Conservation (phyloP, 1,139 yeast species). For the Suhomyces kunorum region DNA sequence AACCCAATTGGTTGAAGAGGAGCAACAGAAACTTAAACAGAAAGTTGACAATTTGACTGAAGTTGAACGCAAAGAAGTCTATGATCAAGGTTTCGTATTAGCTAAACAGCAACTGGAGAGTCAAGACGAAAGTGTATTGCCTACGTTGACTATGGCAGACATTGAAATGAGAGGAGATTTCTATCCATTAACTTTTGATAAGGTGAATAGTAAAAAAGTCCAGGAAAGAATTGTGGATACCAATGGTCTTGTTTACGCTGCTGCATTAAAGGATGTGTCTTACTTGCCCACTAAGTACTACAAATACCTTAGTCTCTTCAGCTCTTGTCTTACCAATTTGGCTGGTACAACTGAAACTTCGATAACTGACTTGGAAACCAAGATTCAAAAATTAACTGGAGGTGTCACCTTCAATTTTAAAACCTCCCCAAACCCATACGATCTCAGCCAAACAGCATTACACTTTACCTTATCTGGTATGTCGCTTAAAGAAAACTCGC, state of each 20-base stretch:
- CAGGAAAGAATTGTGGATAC: constrained; percentile 62
- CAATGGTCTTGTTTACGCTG: constrained; percentile 72
- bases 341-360: constrained; percentile 71
- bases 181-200: constrained; percentile 35
- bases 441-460: constrained; percentile 46
- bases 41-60: constrained; percentile 50
- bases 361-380: constrained; percentile 82
- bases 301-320: constrained; percentile 73
- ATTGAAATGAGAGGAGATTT: constrained; percentile 61
- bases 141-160: constrained; percentile 72
- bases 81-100: constrained; percentile 58
- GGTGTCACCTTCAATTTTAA: constrained; percentile 67
- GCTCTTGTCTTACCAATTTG: constrained; percentile 77
- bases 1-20: constrained; percentile 52
- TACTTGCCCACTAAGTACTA: constrained; percentile 60
- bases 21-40: constrained; percentile 49
- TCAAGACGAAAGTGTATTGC: constrained; percentile 78
- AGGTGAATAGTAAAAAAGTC: constrained; percentile 30
- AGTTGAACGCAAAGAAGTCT: constrained; percentile 59
- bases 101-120: constrained; percentile 62
- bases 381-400: constrained; percentile 81
- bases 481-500: constrained; percentile 67
- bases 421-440: constrained; percentile 57
- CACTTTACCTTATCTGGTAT: constrained; percentile 63
- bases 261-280: constrained; percentile 58